These are phyloP conservation scores for Epichloe brachyelytri DNA, from an alignment of 2,329 filamentous ascomycete species.

Conservation along the genomic window DNA sequence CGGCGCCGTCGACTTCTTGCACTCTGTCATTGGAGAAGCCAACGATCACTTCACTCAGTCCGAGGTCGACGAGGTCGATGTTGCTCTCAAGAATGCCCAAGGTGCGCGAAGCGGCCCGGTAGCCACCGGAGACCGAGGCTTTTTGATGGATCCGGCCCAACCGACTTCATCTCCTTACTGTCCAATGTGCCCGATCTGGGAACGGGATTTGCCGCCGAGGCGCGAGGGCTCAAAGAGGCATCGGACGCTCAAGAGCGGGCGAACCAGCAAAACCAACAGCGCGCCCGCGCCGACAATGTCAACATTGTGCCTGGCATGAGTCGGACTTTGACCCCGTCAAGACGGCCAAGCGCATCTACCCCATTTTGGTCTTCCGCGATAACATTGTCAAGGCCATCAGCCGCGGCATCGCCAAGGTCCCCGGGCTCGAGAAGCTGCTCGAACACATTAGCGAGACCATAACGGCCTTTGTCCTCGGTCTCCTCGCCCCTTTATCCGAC, in stretches of 20 bases:
- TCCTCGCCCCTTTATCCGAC: constrained; percentile 82
- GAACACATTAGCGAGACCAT: constrained; percentile 90
- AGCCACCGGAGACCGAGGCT: constrained; percentile 25
- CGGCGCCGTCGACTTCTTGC: constrained; percentile 72
- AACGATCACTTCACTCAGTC: constrained; percentile 77
- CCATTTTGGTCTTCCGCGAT: constrained; percentile 86
- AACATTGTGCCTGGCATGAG: constrained; percentile 64
- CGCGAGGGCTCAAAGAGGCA: constrained; percentile 44
- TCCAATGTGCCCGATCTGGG: constrained; percentile 62
- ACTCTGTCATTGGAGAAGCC: constrained; percentile 65
- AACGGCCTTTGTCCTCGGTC: constrained; percentile 79
- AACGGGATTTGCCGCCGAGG: constrained; percentile 52
- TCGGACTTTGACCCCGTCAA: constrained; percentile 64
- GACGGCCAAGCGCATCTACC: constrained; percentile 74
- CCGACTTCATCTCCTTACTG: constrained; percentile 59
- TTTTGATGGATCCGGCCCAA: constrained; percentile 28
- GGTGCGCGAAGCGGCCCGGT: constrained; percentile 25
- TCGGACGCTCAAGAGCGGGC: constrained; percentile 52
- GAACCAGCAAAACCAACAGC: constrained; percentile 35
- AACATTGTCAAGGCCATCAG: constrained; percentile 83
- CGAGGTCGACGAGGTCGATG: constrained; percentile 69
- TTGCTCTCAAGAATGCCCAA: constrained; percentile 58
- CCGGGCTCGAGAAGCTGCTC: constrained; percentile 77
- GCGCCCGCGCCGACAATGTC: constrained; percentile 27
- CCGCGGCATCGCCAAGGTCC: constrained; percentile 78